Evolutionary conservation across 305 asterid species (phyloP).

Genomic region (Petunia hybrid): DNA sequence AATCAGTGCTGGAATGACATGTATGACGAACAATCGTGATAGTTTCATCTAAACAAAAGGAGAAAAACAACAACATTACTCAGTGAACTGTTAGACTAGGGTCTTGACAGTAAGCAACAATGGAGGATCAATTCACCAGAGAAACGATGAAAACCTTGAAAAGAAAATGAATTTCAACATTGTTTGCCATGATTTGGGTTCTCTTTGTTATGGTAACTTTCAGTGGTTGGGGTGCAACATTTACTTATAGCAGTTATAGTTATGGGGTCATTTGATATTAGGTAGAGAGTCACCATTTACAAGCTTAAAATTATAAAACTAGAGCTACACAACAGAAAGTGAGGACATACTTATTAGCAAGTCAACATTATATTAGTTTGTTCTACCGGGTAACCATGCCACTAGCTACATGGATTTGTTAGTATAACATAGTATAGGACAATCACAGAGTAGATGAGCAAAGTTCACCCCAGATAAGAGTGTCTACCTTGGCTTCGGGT

Average conservation of each 20-base stretch:
- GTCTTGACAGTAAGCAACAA: not conserved
- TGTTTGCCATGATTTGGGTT: not conserved
- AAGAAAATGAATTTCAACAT: not conserved
- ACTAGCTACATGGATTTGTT: not conserved
- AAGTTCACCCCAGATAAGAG: not conserved
- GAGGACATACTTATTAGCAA: not conserved
- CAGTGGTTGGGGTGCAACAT: not conserved
- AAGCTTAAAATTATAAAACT: not conserved
- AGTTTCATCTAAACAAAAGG: not conserved
- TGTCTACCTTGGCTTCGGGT: not conserved
- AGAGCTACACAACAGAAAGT: not conserved
- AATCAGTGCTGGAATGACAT: not conserved
- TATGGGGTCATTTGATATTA: not conserved
- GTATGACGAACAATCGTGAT: not conserved
- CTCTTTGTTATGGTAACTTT: not conserved
- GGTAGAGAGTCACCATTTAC: not conserved
- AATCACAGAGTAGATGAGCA: not conserved
- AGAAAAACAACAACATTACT: not conserved
- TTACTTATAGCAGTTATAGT: not conserved
- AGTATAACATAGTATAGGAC: not conserved
- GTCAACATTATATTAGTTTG: not conserved
- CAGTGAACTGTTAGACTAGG: not conserved
- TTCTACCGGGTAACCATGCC: not conserved
- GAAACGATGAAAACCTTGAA: not conserved
- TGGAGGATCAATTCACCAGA: not conserved